Conservation (phyloP, 2,329 filamentous ascomycete genomes). For the Fusarium mangiferae region DNA sequence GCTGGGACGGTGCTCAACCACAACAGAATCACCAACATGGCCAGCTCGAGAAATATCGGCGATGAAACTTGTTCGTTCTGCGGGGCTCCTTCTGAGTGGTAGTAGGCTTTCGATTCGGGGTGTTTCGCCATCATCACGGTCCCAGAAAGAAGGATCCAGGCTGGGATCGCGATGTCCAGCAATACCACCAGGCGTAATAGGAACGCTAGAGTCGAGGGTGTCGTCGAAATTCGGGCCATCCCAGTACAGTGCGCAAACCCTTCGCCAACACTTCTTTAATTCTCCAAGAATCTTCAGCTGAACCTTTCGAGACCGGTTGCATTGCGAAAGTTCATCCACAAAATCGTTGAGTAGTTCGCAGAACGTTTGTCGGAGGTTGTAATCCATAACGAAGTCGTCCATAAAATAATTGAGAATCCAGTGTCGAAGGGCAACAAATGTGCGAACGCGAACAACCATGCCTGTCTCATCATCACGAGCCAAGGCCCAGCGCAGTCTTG, state of each 20-base stretch:
- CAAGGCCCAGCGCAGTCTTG: slow-evolving; percentile 88
- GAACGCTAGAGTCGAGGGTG: slow-evolving; percentile 68
- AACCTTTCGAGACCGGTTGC: slow-evolving; percentile 59
- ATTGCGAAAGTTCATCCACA: slow-evolving; percentile 63
- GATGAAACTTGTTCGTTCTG: slow-evolving; percentile 54
- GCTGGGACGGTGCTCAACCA: slow-evolving; percentile 56
- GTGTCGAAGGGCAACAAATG: slow-evolving; percentile 93
- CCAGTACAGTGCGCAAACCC: slow-evolving; percentile 91
- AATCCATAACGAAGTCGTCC: slow-evolving; percentile 88
- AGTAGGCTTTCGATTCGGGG: slow-evolving; percentile 57
- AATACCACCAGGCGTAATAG: slow-evolving; percentile 81
- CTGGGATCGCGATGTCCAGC: slow-evolving; percentile 67
- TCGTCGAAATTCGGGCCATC: slow-evolving; percentile 76
- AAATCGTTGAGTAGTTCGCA: slow-evolving; percentile 82
- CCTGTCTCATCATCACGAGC: slow-evolving; percentile 83
- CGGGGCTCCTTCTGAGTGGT: slow-evolving; percentile 41
- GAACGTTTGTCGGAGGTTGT: slow-evolving; percentile 78
- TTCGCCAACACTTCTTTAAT: slow-evolving; percentile 96
- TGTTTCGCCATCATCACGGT: slow-evolving; percentile 55
- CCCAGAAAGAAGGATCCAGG: slow-evolving; percentile 66
- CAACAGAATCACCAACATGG: slow-evolving; percentile 58
- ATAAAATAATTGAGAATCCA: slow-evolving; percentile 99
- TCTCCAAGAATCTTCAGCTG: slow-evolving; percentile 89
- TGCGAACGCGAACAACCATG: slow-evolving; percentile 92
- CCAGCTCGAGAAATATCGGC: slow-evolving; percentile 59